Percentiles rank a stretch among this genome's conserved stretches.
Evolutionary conservation across 2,329 filamentous ascomycete species (phyloP).

Genomic region (Sporothrix brunneoviolacea): DNA sequence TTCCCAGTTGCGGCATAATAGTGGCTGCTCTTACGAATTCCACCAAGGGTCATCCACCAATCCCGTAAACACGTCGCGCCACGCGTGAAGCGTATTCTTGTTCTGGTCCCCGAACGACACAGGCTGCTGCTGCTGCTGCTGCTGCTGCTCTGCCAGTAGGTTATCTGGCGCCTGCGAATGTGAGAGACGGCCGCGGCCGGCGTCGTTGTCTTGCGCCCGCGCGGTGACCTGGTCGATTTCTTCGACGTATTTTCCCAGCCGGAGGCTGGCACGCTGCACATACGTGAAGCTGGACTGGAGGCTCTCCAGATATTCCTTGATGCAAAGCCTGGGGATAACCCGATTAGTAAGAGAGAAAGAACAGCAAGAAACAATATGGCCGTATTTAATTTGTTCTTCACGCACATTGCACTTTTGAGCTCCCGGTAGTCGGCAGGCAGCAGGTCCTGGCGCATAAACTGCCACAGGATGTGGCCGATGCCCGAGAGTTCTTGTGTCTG

Average conservation of each 20-base stretch:
- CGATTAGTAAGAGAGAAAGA: not conserved
- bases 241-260: slow-evolving; percentile 6
- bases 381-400: not conserved
- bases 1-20: too few species aligned
- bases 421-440: not conserved
- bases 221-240: slow-evolving; percentile 4
- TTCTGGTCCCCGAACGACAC: not conserved
- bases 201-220: not conserved
- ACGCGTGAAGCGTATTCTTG: not conserved
- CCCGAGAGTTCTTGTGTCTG: slow-evolving; percentile 9
- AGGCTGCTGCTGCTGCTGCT: not conserved
- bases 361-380: not conserved
- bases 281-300: slow-evolving; percentile 9
- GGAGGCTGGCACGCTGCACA: slow-evolving; percentile 3
- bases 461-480: slow-evolving; percentile 7
- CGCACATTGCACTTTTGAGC: slow-evolving; percentile 6
- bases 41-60: too few species aligned
- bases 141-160: too few species aligned
- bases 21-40: too few species aligned
- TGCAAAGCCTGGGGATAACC: slow-evolving; percentile 4
- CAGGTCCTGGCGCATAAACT: slow-evolving; percentile 3
- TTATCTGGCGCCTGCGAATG: not conserved
- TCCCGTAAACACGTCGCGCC: slow-evolving; percentile 2
- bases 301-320: slow-evolving; percentile 11
- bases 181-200: too few species aligned